Conservation (phyloP, 2,329 filamentous ascomycete genomes). For the Nigrograna mackinnonii region DNA sequence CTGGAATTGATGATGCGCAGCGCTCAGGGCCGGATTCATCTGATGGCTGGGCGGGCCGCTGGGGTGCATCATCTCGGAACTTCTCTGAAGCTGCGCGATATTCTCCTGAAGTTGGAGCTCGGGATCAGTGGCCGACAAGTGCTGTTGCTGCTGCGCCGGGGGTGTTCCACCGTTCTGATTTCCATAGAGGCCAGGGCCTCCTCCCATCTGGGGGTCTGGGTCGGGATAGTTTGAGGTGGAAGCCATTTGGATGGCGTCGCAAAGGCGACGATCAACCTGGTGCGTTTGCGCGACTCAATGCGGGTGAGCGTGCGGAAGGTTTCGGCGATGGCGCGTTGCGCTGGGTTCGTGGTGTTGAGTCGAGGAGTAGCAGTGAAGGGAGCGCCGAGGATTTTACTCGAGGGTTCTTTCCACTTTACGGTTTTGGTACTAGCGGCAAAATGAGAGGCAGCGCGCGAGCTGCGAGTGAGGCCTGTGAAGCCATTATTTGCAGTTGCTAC, state of each 20-base stretch:
- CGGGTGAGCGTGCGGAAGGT: conserved; percentile 5
- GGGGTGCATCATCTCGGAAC: conserved; percentile 34
- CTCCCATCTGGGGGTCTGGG: conserved; percentile 36
- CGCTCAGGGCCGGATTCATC: conserved; percentile 28
- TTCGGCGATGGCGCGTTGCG: conserved; percentile 16
- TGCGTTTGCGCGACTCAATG: conserved; percentile 12
- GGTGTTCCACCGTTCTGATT: conserved; percentile 38
- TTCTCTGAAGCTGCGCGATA: conserved; percentile 36
- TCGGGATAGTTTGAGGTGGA: conserved; percentile 33
- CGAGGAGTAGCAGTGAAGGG: conserved; percentile 48
- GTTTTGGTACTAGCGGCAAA: conserved; percentile 5
- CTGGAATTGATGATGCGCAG: conserved; percentile 38
- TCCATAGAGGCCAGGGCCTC: conserved; percentile 34
- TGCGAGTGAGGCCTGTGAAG: too few relatives aligned
- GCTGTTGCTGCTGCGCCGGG: conserved; percentile 31
- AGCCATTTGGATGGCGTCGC: conserved; percentile 28
- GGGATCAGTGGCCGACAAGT: conserved; percentile 34
- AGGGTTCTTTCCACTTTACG: neutral
- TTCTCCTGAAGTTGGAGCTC: conserved; percentile 39
- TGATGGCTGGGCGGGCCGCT: conserved; percentile 28
- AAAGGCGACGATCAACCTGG: conserved; percentile 10
- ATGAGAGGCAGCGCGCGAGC: neutral
- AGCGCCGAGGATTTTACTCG: conserved; percentile 23
- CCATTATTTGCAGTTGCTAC: too few relatives aligned
- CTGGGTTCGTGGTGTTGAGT: conserved; percentile 10